Evolutionary conservation across 352 stramenopile species (phyloP).

Genomic region (Globisporangium splendens): DNA sequence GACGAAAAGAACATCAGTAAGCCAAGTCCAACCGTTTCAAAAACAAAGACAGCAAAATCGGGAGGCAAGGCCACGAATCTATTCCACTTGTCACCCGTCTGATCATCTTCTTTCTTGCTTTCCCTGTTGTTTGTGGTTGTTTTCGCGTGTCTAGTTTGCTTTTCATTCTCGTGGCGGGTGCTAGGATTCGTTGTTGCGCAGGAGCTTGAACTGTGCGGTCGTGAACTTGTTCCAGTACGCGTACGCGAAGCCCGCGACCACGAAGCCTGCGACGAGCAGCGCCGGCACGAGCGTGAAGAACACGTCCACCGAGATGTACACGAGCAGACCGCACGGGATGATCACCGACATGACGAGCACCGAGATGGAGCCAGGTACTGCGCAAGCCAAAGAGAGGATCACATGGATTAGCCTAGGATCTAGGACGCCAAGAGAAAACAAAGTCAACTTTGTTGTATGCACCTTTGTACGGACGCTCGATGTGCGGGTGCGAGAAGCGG

Average conservation of each 20-base stretch:
- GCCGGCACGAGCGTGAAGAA: constrained; percentile 38
- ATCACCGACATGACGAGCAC: constrained; percentile 27
- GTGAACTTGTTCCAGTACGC: constrained; percentile 45
- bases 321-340: constrained; percentile 30
- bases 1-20: no score
- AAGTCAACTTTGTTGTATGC: neutral
- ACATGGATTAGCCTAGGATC: no score
- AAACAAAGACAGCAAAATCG: no score
- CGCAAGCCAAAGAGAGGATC: neutral
- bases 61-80: no score
- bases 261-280: constrained; percentile 35
- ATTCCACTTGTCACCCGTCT: no score
- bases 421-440: neutral
- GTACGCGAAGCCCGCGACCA: constrained; percentile 31
- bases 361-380: constrained; percentile 31
- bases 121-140: no score
- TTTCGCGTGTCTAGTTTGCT: no score
- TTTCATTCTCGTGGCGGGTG: neutral
- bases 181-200: constrained; percentile 15
- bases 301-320: constrained; percentile 46
- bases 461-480: constrained; percentile 39
- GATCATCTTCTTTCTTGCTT: no score
- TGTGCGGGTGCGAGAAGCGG: constrained; percentile 43
- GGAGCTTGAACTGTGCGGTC: constrained; percentile 29
- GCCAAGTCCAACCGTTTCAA: no score